These are phyloP conservation scores for Aspergillus hancockii DNA, from an alignment of 495 filamentous ascomycete species.

Conservation along the genomic window DNA sequence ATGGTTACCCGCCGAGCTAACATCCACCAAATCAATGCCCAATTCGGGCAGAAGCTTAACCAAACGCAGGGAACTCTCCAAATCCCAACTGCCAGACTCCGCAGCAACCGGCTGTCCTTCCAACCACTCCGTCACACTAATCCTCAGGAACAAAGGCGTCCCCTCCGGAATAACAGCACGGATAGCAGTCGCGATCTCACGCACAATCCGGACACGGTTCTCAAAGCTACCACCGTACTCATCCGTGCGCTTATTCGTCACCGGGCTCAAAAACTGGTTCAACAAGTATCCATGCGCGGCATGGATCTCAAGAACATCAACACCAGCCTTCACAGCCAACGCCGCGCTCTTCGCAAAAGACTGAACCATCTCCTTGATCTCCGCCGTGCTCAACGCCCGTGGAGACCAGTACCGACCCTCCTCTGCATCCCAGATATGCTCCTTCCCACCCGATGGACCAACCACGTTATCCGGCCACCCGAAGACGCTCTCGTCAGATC, in stretches of 20 bases:
- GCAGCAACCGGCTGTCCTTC: conserved; percentile 50
- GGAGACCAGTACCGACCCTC: conserved; percentile 34
- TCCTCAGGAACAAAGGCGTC: conserved; percentile 68
- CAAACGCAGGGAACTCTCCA: conserved; percentile 61
- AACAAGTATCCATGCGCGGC: conserved; percentile 71
- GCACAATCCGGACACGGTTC: conserved; percentile 57
- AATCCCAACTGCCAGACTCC: conserved; percentile 60
- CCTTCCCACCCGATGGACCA: conserved; percentile 52
- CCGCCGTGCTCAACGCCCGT: conserved; percentile 41
- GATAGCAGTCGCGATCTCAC: conserved; percentile 53
- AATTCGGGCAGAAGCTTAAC: conserved; percentile 63
- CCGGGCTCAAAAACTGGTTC: conserved; percentile 62
- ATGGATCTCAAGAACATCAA: conserved; percentile 65
- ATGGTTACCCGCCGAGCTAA: conserved; percentile 70
- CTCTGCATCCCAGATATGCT: conserved; percentile 49
- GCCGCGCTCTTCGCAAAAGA: conserved; percentile 62
- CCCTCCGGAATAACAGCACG: conserved; percentile 57
- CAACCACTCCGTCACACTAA: conserved; percentile 75
- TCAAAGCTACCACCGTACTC: conserved; percentile 60
- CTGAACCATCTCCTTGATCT: conserved; percentile 63
- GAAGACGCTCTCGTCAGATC: conserved; percentile 51
- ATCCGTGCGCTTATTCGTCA: conserved; percentile 62
- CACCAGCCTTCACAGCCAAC: conserved; percentile 63
- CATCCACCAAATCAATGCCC: conserved; percentile 76
- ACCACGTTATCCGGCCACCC: conserved; percentile 72